Evolutionary conservation across 352 stramenopile species (phyloP), one percentile per base, ranked within the genome.

Genomic region (Sclerospora graminicola): DNA sequence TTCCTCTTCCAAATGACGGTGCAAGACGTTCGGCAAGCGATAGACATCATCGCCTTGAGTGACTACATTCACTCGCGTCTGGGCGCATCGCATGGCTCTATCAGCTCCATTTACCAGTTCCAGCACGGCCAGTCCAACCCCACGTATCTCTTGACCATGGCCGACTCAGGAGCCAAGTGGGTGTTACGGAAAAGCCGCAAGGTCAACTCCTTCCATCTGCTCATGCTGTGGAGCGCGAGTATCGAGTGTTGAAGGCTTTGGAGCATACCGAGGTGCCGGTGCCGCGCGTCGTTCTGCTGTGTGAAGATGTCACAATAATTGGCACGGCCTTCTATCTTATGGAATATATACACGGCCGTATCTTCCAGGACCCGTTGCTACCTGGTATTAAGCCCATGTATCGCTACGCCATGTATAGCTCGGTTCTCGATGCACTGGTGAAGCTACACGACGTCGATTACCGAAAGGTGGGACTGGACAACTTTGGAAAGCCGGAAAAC

Each of bases 81-180:
- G 27, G 73, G 73, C 33, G 41, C 53, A 7, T 68, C 65, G 37
- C 67, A 86, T 46, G 73, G 73, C 21, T 19, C 63, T 21, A 66
- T 86, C 40, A 58, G 53, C 24, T 61, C 69, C 43, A 76, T 94
- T 37, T 39, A 63, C 35, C 79, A 95, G 62, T 95, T 95, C 53
- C 54, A 75, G 43, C 73, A 93, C 37, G 83, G 83, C 5, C 83
- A 95, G 53, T 89, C 72, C 8, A 95, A 95, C 58, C 83, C 83
- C 27, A 95, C 83, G 47, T 95, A 91, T 58, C 61, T 89, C 20
- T 42, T 95, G 38, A 68, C 45, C 4, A 86, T 87, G 69, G 48
- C 33, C 16, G 27, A 50, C 37, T 79, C 62, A 13, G 64, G 65
- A 20, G 60, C 62, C 27, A 62, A 82, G 54, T 84, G 71, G 61